Conservation (phyloP, 306 rosid species). For the Boehmeria nivea region DNA sequence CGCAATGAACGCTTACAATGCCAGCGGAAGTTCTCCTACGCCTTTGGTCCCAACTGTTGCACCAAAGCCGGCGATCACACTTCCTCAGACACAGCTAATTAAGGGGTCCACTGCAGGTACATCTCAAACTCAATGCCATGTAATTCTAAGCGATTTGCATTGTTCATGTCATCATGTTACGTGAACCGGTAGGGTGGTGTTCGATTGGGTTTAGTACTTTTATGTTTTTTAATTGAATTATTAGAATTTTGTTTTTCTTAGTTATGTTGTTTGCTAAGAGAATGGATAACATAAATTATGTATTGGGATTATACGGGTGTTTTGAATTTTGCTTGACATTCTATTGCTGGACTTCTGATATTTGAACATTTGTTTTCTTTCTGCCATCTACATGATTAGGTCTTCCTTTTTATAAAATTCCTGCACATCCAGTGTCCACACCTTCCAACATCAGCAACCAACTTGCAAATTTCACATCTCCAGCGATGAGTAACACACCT, state of each 20-base stretch:
- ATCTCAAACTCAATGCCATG: not conserved
- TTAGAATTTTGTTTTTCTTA: no score
- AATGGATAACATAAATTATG: not conserved
- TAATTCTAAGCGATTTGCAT: not conserved
- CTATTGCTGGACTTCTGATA: not conserved
- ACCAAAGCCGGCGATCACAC: constrained; percentile 11
- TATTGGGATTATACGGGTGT: not conserved
- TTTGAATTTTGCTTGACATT: not conserved
- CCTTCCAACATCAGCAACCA: constrained; percentile 33
- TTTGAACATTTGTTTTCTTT: not conserved
- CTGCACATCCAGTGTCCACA: constrained; percentile 32
- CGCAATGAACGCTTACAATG: constrained; percentile 46
- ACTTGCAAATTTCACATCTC: constrained; percentile 35
- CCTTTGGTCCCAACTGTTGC: constrained; percentile 14
- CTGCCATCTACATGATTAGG: constrained; percentile 23
- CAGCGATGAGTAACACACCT: constrained; percentile 23
- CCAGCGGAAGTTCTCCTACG: constrained; percentile 16
- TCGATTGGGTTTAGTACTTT: no score
- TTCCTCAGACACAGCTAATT: constrained; percentile 24
- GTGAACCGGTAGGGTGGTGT: no score
- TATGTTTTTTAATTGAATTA: no score
- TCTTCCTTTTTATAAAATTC: constrained; percentile 20
- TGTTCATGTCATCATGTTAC: not conserved
- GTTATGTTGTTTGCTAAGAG: no score
- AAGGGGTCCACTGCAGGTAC: constrained; percentile 39